Base-by-base conservation (phyloP, 352 stramenopile species). In the Discostella stelligera region DNA sequence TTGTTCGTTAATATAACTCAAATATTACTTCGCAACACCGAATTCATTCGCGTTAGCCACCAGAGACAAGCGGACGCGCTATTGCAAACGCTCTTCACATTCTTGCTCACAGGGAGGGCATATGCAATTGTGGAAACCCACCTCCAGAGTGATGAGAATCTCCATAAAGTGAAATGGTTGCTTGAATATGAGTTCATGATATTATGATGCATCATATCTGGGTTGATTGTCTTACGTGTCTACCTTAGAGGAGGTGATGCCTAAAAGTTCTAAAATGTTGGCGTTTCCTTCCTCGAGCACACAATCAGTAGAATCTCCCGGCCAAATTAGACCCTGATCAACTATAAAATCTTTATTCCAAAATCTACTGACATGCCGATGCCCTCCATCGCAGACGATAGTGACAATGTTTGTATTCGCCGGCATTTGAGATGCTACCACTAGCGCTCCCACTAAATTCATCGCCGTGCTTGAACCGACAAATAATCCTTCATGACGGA, bases 401-500 rank as follows among this genome's bases (percentile, higher is more conserved):
- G 94, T 96, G 4, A 97, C 93, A 8, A 97, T 71, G 41, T 75
- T 90, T 27, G 89, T 87, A 9, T 74, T 88, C 9, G 71, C 27
- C 16, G 78, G 74, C 61, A 95, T 67, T 39, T 65, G 25, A 7
- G 78, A 71, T 27, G 89, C 91, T 23, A 82, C 83, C 39, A 79
- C 62, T 6, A 95, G 63, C 18, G 91, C 92, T 13, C 91, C 93
- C 8, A 89, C 88, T 21, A 93, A 55, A 82, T 97, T 97, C 84
- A 97, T 90, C 0, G 92, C 90, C 16, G 91, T 91, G 13, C 89
- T 95, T 11, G 84, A 95, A 49, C 94, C 94, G 10, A 97, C 82
- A 74, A 96, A 95, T 11, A 97, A 77, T 0, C 97, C 97, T 82
- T 99, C 97, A 25, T 98, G 90, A 25, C 87, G 88, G 41, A 99